These are phyloP conservation scores for Spinacia oleracea DNA, from an alignment of 179 eudicot genomes.

Conservation along the genomic window DNA sequence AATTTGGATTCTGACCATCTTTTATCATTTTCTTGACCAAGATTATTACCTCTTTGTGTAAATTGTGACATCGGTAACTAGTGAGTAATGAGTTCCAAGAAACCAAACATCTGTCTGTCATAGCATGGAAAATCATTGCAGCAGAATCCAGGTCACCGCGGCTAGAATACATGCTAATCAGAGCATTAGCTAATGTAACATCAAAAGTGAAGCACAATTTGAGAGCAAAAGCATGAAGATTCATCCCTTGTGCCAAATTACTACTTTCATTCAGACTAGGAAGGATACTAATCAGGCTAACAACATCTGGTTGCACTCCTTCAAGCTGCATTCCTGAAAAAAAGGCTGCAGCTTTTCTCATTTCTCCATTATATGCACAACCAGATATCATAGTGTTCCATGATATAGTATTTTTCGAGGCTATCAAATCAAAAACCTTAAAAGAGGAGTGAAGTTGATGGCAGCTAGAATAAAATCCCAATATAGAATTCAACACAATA, in stretches of 20 bases:
- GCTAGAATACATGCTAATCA: constrained; percentile 66
- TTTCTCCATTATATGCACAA: constrained; percentile 45
- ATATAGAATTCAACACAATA: constrained; percentile 47
- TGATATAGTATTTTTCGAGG: constrained; percentile 39
- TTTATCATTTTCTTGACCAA: constrained; percentile 45
- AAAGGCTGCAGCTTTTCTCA: constrained; percentile 27
- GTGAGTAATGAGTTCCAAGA: constrained; percentile 78
- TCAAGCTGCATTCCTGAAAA: constrained; percentile 58
- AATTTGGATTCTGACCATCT: constrained; percentile 49
- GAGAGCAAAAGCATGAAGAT: constrained; percentile 54
- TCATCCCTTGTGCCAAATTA: constrained; percentile 47
- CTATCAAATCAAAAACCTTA: constrained; percentile 47
- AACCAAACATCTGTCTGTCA: constrained; percentile 45
- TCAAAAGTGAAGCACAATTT: constrained; percentile 47
- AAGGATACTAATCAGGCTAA: constrained; percentile 58
- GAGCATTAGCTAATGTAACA: constrained; percentile 58
- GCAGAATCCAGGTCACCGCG: constrained; percentile 45
- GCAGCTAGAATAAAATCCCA: constrained; percentile 60
- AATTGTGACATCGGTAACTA: constrained; percentile 40
- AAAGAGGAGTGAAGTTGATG: constrained; percentile 32
- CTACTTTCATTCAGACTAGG: constrained; percentile 38
- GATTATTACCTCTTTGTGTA: constrained; percentile 33
- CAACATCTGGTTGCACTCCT: constrained; percentile 45
- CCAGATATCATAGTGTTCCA: constrained; percentile 76
- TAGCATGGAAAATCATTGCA: constrained; percentile 37